These are phyloP conservation scores for Hortiboletus flavorubellus DNA, from an alignment of 768 basidiomycete species.

Conservation along the genomic window DNA sequence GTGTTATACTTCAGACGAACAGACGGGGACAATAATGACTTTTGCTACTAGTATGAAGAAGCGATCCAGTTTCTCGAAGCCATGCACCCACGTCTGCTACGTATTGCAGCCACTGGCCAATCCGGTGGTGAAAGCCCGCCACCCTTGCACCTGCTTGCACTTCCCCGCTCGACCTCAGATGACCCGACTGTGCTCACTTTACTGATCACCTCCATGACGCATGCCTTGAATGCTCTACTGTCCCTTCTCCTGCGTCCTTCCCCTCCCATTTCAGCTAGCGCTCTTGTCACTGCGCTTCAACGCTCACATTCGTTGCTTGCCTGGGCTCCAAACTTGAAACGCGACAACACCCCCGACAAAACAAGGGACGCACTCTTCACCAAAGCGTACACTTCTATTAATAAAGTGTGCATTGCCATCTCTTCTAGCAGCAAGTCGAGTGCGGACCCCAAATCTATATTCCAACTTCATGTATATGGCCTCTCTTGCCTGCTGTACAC, in stretches of 20 bases:
- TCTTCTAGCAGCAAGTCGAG: slow-evolving; percentile 27
- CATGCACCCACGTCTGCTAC: slow-evolving; percentile 43
- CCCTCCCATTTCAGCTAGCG: slow-evolving; percentile 13
- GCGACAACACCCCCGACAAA: slow-evolving; percentile 41
- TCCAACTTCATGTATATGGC: slow-evolving; percentile 40
- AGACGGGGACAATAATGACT: background rate
- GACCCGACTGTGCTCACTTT: slow-evolving; percentile 44
- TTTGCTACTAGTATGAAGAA: slow-evolving; percentile 46
- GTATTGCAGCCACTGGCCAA: background rate
- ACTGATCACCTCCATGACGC: slow-evolving; percentile 56
- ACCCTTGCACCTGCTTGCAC: slow-evolving; percentile 35
- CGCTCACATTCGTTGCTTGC: slow-evolving; percentile 38
- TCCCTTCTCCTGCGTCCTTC: slow-evolving; percentile 24
- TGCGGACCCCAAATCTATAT: slow-evolving; percentile 24
- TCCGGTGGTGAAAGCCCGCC: background rate
- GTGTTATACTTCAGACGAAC: slow-evolving; percentile 24
- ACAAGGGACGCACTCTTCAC: slow-evolving; percentile 58
- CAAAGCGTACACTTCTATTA: slow-evolving; percentile 55
- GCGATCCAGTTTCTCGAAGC: slow-evolving; percentile 45
- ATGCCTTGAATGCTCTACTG: slow-evolving; percentile 46
- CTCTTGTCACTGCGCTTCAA: slow-evolving; percentile 32
- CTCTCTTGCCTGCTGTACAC: slow-evolving; percentile 50
- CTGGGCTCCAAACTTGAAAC: slow-evolving; percentile 49
- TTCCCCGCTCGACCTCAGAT: slow-evolving; percentile 40
- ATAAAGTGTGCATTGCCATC: slow-evolving; percentile 27